Evolutionary conservation across 73 alveolate species (phyloP).

Genomic region (Paramecium bursaria): DNA sequence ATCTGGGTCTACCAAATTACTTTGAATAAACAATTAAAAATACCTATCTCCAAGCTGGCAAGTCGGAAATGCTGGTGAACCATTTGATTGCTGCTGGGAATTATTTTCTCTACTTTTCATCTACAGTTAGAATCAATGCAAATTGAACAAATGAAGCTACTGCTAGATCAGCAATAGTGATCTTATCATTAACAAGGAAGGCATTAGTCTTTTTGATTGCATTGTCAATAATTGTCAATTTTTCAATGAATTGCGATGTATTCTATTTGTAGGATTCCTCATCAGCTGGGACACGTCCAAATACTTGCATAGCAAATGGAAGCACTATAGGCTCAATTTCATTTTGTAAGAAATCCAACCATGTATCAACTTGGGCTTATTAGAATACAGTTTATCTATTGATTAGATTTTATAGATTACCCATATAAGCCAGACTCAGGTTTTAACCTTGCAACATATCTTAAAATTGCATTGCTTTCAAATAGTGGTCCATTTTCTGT

Average conservation of each 20-base stretch:
- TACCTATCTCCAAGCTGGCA: slow-evolving; percentile 74
- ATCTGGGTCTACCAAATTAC: slow-evolving; percentile 79
- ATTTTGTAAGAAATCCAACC: slow-evolving; percentile 74
- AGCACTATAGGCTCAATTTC: slow-evolving; percentile 74
- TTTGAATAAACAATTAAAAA: slow-evolving; percentile 30
- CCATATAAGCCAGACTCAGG: slow-evolving; percentile 21
- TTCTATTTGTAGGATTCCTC: slow-evolving; percentile 68
- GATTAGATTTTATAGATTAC: slow-evolving; percentile 8
- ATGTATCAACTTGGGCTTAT: slow-evolving; percentile 76
- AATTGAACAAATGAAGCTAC: slow-evolving; percentile 77
- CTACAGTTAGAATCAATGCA: slow-evolving; percentile 78
- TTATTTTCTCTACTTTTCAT: slow-evolving; percentile 80
- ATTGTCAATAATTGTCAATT: slow-evolving; percentile 74
- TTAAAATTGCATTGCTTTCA: slow-evolving; percentile 76
- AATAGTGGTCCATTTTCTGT: slow-evolving; percentile 74
- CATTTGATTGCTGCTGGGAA: slow-evolving; percentile 76
- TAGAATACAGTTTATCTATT: slow-evolving; percentile 58
- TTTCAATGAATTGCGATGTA: slow-evolving; percentile 63
- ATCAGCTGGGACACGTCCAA: slow-evolving; percentile 81
- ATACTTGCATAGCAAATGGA: slow-evolving; percentile 72
- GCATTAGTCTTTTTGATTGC: slow-evolving; percentile 74
- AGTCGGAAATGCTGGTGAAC: slow-evolving; percentile 73
- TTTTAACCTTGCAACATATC: slow-evolving; percentile 76
- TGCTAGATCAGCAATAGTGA: slow-evolving; percentile 94
- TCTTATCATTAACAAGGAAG: slow-evolving; percentile 83